A percentile compares a stretch with the other conserved stretches of the same genome.
phyloP scores from a whole-genome alignment of 2,329 filamentous ascomycete genomes.

The Ophiostoma australiae region DNA sequence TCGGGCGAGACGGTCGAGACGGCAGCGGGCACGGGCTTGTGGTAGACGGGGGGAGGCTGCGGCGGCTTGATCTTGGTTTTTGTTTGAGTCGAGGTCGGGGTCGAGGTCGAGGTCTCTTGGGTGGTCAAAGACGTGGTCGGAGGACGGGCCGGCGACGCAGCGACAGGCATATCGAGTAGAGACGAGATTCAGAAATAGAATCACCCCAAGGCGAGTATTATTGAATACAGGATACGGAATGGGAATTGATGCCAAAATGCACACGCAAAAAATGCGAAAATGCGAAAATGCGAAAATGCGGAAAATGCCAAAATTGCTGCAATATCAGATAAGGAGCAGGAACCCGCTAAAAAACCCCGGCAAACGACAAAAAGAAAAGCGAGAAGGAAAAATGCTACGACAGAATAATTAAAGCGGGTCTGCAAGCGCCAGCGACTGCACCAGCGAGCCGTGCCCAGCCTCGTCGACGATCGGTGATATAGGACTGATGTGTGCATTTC shows the following conservation, averaged over 20 bases:
- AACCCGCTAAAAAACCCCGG: not conserved
- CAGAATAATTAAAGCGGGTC: not conserved
- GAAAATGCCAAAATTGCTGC: not conserved
- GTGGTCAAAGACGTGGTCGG: not conserved
- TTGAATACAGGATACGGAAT: not conserved
- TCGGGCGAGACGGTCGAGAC: slow-evolving; percentile 4
- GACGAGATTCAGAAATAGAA: not conserved
- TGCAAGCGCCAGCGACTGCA: not conserved
- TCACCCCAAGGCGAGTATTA: not conserved
- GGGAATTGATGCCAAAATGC: slow-evolving; percentile 1
- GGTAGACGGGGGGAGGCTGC: slow-evolving; percentile 10
- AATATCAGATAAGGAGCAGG: not conserved
- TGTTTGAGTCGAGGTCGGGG: not conserved
- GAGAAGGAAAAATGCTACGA: not conserved
- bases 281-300: not conserved
- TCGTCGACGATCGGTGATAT: not conserved
- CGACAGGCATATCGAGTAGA: slow-evolving; percentile 8
- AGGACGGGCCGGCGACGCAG: slow-evolving; percentile 13
- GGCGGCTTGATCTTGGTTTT: not conserved
- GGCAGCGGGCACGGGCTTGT: not conserved
- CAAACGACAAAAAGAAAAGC: not conserved
- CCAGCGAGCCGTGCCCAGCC: slow-evolving; percentile 10
- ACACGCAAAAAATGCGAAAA: not conserved
- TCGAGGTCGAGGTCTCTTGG: not conserved
- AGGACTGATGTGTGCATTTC: not conserved